These are phyloP conservation scores for Kuraishia ogatae DNA, from an alignment of 805 yeast species.

Conservation along the genomic window DNA sequence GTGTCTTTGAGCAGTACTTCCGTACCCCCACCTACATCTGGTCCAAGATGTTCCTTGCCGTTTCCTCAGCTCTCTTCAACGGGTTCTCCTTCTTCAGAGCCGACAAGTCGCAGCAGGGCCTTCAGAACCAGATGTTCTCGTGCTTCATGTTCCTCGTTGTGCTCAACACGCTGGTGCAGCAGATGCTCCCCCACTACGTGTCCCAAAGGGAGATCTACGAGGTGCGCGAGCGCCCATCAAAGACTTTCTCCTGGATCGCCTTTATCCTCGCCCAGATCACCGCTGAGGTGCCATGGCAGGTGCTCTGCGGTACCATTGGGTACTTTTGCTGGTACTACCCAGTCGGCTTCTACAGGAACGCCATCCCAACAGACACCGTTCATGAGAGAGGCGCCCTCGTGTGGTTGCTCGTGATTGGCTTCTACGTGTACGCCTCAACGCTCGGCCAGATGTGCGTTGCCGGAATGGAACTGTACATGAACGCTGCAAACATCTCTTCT, in stretches of 20 bases:
- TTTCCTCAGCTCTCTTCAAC: slow-evolving; percentile 48
- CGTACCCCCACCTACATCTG: slow-evolving; percentile 54
- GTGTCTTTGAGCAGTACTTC: slow-evolving; percentile 57
- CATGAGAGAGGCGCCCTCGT: slow-evolving; percentile 48
- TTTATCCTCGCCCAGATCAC: slow-evolving; percentile 54
- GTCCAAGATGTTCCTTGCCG: slow-evolving; percentile 46
- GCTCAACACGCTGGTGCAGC: slow-evolving; percentile 50
- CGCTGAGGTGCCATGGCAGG: slow-evolving; percentile 60
- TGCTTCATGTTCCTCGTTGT: slow-evolving; percentile 58
- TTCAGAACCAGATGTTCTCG: slow-evolving; percentile 79
- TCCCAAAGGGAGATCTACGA: slow-evolving; percentile 60
- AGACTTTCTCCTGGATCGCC: slow-evolving; percentile 59
- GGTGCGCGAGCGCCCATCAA: slow-evolving; percentile 66
- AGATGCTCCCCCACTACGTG: slow-evolving; percentile 54
- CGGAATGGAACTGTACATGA: slow-evolving; percentile 47
- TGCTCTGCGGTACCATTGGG: slow-evolving; percentile 52
- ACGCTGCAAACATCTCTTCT: slow-evolving; percentile 54
- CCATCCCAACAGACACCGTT: slow-evolving; percentile 34
- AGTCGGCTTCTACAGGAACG: slow-evolving; percentile 55
- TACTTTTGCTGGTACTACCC: slow-evolving; percentile 69
- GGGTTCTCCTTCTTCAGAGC: slow-evolving; percentile 69
- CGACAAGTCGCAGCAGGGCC: slow-evolving; percentile 48
- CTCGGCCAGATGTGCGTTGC: slow-evolving; percentile 53
- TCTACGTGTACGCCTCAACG: slow-evolving; percentile 46
- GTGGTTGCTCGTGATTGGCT: slow-evolving; percentile 32